phyloP scores from a whole-genome alignment of 352 stramenopile species.

The Phytophthora cajani region DNA sequence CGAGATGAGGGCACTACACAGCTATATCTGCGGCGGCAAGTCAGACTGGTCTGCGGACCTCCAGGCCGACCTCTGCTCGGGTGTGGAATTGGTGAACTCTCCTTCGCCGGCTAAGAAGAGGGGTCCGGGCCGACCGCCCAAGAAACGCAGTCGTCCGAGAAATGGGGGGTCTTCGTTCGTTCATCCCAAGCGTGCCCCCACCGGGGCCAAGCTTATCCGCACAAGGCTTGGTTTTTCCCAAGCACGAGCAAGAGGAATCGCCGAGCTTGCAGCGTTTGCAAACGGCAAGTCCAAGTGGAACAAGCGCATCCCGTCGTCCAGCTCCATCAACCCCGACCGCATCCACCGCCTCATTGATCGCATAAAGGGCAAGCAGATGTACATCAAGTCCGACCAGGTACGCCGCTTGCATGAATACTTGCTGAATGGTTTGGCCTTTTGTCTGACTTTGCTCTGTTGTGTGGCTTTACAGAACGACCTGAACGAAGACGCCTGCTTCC shows the following conservation, averaged over 20 bases:
- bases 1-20: constrained; percentile 58
- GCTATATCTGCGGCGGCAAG: constrained; percentile 73
- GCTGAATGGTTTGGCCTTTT: not conserved
- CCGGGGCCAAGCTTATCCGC: constrained; percentile 34
- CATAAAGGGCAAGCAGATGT: constrained; percentile 66
- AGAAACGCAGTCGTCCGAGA: constrained; percentile 29
- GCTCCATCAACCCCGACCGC: constrained; percentile 59
- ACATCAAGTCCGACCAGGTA: constrained; percentile 69
- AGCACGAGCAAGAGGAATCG: constrained; percentile 53
- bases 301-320: constrained; percentile 51
- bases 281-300: constrained; percentile 78
- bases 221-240: constrained; percentile 66
- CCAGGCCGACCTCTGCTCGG: not conserved
- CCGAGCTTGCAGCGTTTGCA: constrained; percentile 70
- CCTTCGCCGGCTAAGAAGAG: constrained; percentile 25
- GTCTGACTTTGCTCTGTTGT: constrained; percentile 14
- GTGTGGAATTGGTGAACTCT: not conserved
- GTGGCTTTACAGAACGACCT: constrained; percentile 64
- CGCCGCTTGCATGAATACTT: constrained; percentile 4
- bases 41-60: constrained; percentile 66
- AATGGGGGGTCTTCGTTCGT: constrained; percentile 15
- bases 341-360: constrained; percentile 77
- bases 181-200: constrained; percentile 14
- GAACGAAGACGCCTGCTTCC: constrained; percentile 83
- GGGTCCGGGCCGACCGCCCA: constrained; percentile 22